Conservation (phyloP, 2,329 filamentous ascomycete species). For the Exophiala oligosperma region DNA sequence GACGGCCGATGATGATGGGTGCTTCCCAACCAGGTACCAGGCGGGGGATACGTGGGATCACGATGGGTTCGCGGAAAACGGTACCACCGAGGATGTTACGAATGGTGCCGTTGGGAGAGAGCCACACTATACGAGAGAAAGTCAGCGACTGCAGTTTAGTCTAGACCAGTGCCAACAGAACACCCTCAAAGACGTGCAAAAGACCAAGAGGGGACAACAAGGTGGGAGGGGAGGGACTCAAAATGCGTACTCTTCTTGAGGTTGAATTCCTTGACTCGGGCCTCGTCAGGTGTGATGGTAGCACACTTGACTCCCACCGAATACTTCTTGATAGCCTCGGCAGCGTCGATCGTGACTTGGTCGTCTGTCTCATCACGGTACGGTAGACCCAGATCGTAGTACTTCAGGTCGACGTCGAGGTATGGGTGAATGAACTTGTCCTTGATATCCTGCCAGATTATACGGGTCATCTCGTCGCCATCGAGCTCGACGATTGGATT, state of each 20-base stretch:
- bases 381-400: constrained; percentile 90
- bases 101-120: constrained; percentile 91
- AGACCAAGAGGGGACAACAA: neutral
- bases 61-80: constrained; percentile 98
- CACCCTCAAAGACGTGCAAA: neutral
- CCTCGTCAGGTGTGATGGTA: constrained; percentile 97
- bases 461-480: constrained; percentile 92
- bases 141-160: constrained; percentile 13
- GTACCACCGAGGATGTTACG: constrained; percentile 78
- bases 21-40: constrained; percentile 97
- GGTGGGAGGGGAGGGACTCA: constrained; percentile 1
- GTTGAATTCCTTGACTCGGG: constrained; percentile 94
- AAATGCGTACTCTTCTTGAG: constrained; percentile 85
- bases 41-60: constrained; percentile 89
- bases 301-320: constrained; percentile 98
- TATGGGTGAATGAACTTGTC: constrained; percentile 70
- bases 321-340: constrained; percentile 98
- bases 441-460: constrained; percentile 99
- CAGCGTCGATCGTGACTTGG: constrained; percentile 91
- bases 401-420: constrained; percentile 96
- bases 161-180: neutral
- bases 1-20: constrained; percentile 97
- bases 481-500: constrained; percentile 98
- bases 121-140: constrained; percentile 69
- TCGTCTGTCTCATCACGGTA: constrained; percentile 97